Evolutionary conservation across 768 basidiomycete species (phyloP).

Genomic region (Sistotremastrum suecicum): DNA sequence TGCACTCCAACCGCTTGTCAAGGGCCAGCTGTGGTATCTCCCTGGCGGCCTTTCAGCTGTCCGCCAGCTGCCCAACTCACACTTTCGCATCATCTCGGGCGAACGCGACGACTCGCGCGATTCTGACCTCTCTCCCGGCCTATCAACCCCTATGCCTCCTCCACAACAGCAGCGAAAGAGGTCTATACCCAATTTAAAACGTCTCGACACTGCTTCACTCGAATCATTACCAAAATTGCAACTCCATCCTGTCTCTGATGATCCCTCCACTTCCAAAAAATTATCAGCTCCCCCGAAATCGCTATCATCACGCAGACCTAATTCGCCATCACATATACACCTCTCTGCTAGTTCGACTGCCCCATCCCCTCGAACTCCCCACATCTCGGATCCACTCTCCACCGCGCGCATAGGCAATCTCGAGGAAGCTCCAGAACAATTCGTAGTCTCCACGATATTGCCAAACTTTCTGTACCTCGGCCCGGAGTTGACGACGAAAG

Average conservation of each 20-base stretch:
- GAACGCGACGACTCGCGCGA: conserved; percentile 16
- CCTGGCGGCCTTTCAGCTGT: conserved; percentile 57
- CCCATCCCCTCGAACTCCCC: conserved; percentile 2
- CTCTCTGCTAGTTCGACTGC: conserved; percentile 24
- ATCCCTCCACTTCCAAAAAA: neutral
- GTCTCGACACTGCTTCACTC: too few species aligned
- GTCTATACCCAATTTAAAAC: neutral
- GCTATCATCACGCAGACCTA: conserved; percentile 10
- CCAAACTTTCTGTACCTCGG: conserved; percentile 87
- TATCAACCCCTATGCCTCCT: neutral
- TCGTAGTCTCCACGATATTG: conserved; percentile 81
- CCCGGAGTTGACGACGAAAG: conserved; percentile 62
- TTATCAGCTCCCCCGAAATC: conserved; percentile 40
- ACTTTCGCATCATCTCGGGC: conserved; percentile 34
- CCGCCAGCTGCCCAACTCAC: conserved; percentile 40
- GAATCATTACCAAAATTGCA: too few species aligned
- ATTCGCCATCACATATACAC: conserved; percentile 33
- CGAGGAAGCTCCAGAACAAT: conserved; percentile 31
- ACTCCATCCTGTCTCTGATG: too few species aligned
- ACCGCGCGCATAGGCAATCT: conserved; percentile 13
- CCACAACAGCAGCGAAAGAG: neutral
- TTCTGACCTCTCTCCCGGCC: conserved; percentile 8
- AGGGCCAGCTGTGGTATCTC: conserved; percentile 50
- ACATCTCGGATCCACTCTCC: conserved; percentile 1
- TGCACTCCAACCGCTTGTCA: conserved; percentile 44